phyloP scores from a whole-genome alignment of 495 filamentous ascomycete species.

The Neurospora sp. region DNA sequence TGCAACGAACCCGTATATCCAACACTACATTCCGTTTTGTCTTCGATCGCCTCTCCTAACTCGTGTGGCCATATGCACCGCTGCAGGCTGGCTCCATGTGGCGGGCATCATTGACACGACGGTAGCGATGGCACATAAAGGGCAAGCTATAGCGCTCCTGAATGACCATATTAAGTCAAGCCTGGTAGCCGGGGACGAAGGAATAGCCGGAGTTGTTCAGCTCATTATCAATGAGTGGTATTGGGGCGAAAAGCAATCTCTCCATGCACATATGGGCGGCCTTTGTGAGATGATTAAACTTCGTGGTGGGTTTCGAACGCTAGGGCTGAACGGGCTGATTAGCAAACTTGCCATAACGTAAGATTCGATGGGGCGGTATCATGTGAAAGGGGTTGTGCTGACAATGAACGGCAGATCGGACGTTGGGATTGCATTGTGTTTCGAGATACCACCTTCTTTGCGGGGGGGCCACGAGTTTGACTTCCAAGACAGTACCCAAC shows the following conservation, averaged over 20 bases:
- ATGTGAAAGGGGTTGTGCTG: not conserved
- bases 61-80: conserved; percentile 26
- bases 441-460: conserved; percentile 20
- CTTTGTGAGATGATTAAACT: conserved; percentile 26
- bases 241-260: conserved; percentile 23
- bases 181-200: conserved; percentile 23
- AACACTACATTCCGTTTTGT: conserved; percentile 25
- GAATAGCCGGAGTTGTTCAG: conserved; percentile 26
- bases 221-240: conserved; percentile 30
- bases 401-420: conserved; percentile 17
- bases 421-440: conserved; percentile 23
- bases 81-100: conserved; percentile 29
- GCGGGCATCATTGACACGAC: conserved; percentile 25
- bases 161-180: conserved; percentile 26
- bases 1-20: conserved; percentile 24
- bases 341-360: conserved; percentile 29
- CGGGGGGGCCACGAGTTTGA: conserved; percentile 18
- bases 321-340: conserved; percentile 27
- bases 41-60: conserved; percentile 23
- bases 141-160: conserved; percentile 21
- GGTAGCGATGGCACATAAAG: conserved; percentile 26
- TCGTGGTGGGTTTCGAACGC: conserved; percentile 24
- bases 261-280: conserved; percentile 23
- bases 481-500: conserved; percentile 17
- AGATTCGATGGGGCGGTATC: not conserved